These are phyloP conservation scores for Gossypium turneri DNA, from an alignment of 345 rosid genomes.

Conservation along the genomic window DNA sequence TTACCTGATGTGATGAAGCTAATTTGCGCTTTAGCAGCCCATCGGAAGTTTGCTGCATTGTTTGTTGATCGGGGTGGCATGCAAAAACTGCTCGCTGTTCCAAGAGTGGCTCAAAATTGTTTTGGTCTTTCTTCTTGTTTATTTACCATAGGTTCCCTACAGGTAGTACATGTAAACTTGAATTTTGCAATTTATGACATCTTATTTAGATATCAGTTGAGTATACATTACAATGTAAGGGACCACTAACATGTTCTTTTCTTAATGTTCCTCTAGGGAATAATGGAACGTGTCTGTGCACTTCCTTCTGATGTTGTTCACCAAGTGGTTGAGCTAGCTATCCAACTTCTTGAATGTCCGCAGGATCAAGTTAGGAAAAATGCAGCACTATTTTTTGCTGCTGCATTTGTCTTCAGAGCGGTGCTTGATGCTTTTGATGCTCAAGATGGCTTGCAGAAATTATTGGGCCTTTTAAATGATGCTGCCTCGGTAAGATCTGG, in stretches of 20 bases:
- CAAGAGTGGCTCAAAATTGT: slow-evolving; percentile 65
- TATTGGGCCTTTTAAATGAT: slow-evolving; percentile 66
- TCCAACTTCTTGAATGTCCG: slow-evolving; percentile 76
- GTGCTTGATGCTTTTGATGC: slow-evolving; percentile 95
- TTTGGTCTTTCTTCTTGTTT: slow-evolving; percentile 94
- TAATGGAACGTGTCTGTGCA: slow-evolving; percentile 98
- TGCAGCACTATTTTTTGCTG: slow-evolving; percentile 88
- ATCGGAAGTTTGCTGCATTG: slow-evolving; percentile 93
- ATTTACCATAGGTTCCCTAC: slow-evolving; percentile 84
- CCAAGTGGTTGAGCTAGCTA: slow-evolving; percentile 83
- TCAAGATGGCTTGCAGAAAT: slow-evolving; percentile 79
- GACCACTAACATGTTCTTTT: not conserved
- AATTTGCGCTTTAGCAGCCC: slow-evolving; percentile 96
- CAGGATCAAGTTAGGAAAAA: slow-evolving; percentile 94
- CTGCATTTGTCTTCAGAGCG: slow-evolving; percentile 95
- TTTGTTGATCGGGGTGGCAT: slow-evolving; percentile 97
- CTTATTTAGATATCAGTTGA: not conserved
- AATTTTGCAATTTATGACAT: not conserved
- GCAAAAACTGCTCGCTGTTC: slow-evolving; percentile 85
- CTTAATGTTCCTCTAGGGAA: slow-evolving; percentile 51
- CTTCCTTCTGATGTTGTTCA: slow-evolving; percentile 75
- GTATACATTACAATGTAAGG: not conserved
- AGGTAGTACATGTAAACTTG: slow-evolving; percentile 44
- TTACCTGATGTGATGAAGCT: slow-evolving; percentile 97
- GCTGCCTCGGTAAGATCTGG: slow-evolving; percentile 96